A percentile compares a stretch with the other conserved stretches of the same genome.
Evolutionary conservation across 1,284 basidiomycete genomes (phyloP).

Genomic region (Inonotus obliquus): DNA sequence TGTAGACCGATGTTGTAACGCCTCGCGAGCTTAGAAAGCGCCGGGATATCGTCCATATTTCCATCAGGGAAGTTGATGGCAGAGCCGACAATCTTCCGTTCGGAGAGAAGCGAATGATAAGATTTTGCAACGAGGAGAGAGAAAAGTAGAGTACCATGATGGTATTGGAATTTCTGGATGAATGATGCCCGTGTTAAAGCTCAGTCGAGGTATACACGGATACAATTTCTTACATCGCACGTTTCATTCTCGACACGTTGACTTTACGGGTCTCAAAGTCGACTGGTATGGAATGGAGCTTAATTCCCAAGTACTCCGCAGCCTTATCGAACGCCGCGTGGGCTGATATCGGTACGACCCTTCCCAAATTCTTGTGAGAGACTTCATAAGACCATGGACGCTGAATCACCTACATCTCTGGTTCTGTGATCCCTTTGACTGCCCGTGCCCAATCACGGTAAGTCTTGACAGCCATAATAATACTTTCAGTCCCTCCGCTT

Average conservation of each 20-base stretch:
- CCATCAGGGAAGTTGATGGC: slow-evolving; percentile 92
- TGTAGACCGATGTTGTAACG: slow-evolving; percentile 82
- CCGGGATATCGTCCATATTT: slow-evolving; percentile 84
- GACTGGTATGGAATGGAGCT: slow-evolving; percentile 87
- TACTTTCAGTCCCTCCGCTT: slow-evolving; percentile 94
- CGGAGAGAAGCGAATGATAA: slow-evolving; percentile 1
- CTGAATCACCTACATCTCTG: slow-evolving; percentile 73
- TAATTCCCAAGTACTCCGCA: slow-evolving; percentile 87
- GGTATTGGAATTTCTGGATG: slow-evolving; percentile 69
- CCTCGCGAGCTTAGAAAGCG: slow-evolving; percentile 73
- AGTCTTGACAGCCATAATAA: slow-evolving; percentile 91
- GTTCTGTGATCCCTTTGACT: slow-evolving; percentile 84
- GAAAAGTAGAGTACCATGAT: slow-evolving; percentile 55
- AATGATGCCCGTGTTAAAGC: neutral
- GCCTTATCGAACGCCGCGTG: slow-evolving; percentile 98
- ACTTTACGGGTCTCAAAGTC: slow-evolving; percentile 79
- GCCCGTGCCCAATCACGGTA: slow-evolving; percentile 89
- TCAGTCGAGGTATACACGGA: neutral
- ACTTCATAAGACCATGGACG: neutral
- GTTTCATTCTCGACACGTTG: slow-evolving; percentile 69
- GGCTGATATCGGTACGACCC: slow-evolving; percentile 80
- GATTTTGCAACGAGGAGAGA: neutral
- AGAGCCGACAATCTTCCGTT: slow-evolving; percentile 78
- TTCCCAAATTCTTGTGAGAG: slow-evolving; percentile 28
- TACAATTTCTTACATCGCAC: slow-evolving; percentile 71